Conservation (phyloP, 2,329 filamentous ascomycete genomes). For the Cytospora paraplurivora region DNA sequence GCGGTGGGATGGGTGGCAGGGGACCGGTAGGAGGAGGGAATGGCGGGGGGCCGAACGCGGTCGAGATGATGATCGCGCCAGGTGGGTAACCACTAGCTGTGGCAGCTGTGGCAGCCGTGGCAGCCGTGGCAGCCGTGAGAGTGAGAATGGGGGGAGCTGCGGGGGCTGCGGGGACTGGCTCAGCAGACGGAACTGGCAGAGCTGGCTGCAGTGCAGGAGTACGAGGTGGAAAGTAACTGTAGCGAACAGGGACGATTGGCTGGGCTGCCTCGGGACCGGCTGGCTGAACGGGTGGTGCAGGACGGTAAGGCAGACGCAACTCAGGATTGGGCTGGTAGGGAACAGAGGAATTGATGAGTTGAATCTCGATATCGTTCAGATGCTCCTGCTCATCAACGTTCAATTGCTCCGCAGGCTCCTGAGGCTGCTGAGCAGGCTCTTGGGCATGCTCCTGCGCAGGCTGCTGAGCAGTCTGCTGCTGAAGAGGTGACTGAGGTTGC, state of each 20-base stretch:
- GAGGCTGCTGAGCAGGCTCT: neutral
- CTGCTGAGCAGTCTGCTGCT: neutral
- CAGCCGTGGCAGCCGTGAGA: neutral
- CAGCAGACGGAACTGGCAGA: neutral
- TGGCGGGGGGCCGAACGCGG: constrained; percentile 1
- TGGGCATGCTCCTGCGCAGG: neutral
- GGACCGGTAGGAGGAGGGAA: neutral
- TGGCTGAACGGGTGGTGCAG: neutral
- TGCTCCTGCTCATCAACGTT: neutral
- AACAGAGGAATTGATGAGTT: neutral
- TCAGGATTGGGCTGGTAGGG: neutral
- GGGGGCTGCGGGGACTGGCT: neutral
- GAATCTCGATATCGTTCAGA: neutral
- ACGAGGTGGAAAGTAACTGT: too few relatives aligned
- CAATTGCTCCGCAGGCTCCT: neutral
- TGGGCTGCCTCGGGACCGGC: neutral
- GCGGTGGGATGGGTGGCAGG: neutral
- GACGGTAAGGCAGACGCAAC: neutral
- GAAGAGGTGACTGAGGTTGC: neutral
- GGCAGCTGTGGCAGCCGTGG: neutral
- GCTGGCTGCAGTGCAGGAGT: too few relatives aligned
- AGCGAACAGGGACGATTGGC: neutral
- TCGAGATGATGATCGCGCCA: neutral
- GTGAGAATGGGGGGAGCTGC: neutral
- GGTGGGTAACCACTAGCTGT: neutral